Percentiles rank a stretch among this genome's conserved stretches.
phyloP scores from a whole-genome alignment of 768 basidiomycete genomes.

The Rhizopogon sp. region DNA sequence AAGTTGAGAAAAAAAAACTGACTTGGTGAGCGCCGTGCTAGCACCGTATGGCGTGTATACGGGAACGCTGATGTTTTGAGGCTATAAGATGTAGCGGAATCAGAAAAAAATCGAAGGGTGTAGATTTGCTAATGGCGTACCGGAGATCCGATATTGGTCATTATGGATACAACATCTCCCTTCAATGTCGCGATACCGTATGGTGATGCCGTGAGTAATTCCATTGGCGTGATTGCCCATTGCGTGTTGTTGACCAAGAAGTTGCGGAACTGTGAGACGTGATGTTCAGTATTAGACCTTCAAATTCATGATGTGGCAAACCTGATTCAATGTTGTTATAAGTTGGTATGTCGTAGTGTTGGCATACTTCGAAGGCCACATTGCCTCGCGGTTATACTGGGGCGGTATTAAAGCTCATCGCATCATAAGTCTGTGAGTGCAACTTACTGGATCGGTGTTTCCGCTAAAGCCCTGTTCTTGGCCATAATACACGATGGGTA shows the following conservation, averaged over 20 bases:
- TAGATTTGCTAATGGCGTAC: slow-evolving; percentile 47
- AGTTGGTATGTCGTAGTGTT: slow-evolving; percentile 55
- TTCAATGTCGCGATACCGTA: slow-evolving; percentile 62
- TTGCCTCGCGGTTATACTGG: slow-evolving; percentile 69
- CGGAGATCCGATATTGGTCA: slow-evolving; percentile 73
- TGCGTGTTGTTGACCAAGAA: slow-evolving; percentile 46
- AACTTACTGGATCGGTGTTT: slow-evolving; percentile 55
- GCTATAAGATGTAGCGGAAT: slow-evolving; percentile 30
- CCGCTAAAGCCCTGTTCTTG: slow-evolving; percentile 73
- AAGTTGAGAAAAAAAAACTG: slow-evolving; percentile 18
- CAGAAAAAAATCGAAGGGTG: background rate
- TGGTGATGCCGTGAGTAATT: slow-evolving; percentile 46
- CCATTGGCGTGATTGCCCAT: slow-evolving; percentile 48
- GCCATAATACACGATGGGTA: slow-evolving; percentile 79
- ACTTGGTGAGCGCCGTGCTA: slow-evolving; percentile 54
- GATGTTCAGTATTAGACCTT: background rate
- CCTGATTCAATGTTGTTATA: slow-evolving; percentile 57
- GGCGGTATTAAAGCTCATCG: slow-evolving; percentile 2
- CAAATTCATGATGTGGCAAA: slow-evolving; percentile 13
- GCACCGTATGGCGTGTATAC: slow-evolving; percentile 51
- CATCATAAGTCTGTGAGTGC: background rate
- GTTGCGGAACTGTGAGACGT: slow-evolving; percentile 48
- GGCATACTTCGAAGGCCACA: slow-evolving; percentile 66
- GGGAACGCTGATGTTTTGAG: slow-evolving; percentile 50
- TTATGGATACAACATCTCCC: slow-evolving; percentile 52